Evolutionary conservation across 2,329 filamentous ascomycete genomes (phyloP).

Genomic region (Diplodia mutila): DNA sequence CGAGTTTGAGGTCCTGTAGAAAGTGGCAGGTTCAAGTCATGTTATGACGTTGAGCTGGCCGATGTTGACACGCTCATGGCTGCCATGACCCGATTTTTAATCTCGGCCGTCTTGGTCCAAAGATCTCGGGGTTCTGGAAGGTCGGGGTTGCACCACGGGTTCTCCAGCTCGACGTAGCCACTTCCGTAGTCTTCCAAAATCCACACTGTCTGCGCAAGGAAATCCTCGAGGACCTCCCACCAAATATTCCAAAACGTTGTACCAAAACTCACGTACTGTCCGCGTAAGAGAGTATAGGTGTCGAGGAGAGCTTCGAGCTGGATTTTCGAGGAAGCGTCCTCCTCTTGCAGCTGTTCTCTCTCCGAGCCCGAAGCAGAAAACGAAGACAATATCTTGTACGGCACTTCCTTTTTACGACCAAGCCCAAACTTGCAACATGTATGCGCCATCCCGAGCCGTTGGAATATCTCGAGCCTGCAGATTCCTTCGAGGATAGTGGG

Average conservation of each 20-base stretch:
- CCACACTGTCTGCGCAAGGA: background rate
- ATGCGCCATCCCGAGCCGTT: background rate
- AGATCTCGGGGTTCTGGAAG: background rate
- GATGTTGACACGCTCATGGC: background rate
- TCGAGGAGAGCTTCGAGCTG: background rate
- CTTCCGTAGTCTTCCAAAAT: background rate
- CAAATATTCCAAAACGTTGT: background rate
- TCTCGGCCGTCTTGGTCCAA: background rate
- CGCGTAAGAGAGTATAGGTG: background rate
- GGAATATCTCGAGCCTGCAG: background rate
- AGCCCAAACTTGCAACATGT: background rate
- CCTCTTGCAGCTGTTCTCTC: background rate
- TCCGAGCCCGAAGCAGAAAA: background rate
- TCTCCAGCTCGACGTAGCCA: background rate
- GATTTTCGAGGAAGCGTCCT: background rate
- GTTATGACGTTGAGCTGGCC: background rate
- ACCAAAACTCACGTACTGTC: background rate
- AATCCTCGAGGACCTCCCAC: background rate
- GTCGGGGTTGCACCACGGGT: background rate
- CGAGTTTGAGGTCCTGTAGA: background rate
- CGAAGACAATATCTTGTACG: background rate
- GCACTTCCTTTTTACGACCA: rapidly evolving
- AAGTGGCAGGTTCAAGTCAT: background rate
- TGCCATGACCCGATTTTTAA: background rate
- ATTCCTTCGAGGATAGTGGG: background rate